Percentiles rank a stretch among this genome's conserved stretches.
Evolutionary conservation across 2,329 filamentous ascomycete species (phyloP).

Genomic region (Xylaria sp.): DNA sequence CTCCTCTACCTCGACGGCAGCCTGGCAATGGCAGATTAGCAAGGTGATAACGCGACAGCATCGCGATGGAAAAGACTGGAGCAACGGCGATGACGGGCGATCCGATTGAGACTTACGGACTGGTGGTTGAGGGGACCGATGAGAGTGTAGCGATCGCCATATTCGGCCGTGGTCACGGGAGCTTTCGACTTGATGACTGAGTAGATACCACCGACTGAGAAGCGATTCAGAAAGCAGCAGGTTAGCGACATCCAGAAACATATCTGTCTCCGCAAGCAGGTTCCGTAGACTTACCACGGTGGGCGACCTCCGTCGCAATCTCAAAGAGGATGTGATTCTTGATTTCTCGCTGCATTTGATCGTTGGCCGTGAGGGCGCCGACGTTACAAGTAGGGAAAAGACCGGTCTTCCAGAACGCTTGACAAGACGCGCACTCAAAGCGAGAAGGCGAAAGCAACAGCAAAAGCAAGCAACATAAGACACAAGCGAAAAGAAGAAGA

Average conservation of each 20-base stretch:
- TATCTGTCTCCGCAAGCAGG: not conserved
- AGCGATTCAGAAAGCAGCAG: slow-evolving; percentile 20
- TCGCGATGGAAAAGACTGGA: not conserved
- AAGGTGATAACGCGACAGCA: not conserved
- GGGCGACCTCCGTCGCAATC: slow-evolving; percentile 93
- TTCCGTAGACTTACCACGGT: slow-evolving; percentile 64
- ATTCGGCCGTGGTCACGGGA: slow-evolving; percentile 93
- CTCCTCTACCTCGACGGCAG: slow-evolving; percentile 95
- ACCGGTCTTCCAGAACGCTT: not conserved
- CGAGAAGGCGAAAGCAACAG: not conserved
- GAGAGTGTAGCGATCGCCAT: slow-evolving; percentile 94
- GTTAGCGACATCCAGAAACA: not conserved
- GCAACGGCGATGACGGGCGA: not conserved
- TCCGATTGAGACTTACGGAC: slow-evolving; percentile 56
- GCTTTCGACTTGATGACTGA: slow-evolving; percentile 99
- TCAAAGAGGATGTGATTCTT: slow-evolving; percentile 96
- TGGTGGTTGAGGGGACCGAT: slow-evolving; percentile 90
- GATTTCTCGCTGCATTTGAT: slow-evolving; percentile 60
- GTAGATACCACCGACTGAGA: slow-evolving; percentile 90
- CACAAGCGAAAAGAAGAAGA: not conserved
- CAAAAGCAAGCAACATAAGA: not conserved
- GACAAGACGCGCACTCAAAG: not conserved
- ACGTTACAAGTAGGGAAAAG: not conserved
- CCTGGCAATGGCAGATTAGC: slow-evolving; percentile 44
- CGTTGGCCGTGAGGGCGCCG: slow-evolving; percentile 39